Percentiles rank a stretch among this genome's conserved stretches.
These are phyloP conservation scores for Amanita fuliginea DNA, from an alignment of 768 basidiomycete species.

Conservation along the genomic window DNA sequence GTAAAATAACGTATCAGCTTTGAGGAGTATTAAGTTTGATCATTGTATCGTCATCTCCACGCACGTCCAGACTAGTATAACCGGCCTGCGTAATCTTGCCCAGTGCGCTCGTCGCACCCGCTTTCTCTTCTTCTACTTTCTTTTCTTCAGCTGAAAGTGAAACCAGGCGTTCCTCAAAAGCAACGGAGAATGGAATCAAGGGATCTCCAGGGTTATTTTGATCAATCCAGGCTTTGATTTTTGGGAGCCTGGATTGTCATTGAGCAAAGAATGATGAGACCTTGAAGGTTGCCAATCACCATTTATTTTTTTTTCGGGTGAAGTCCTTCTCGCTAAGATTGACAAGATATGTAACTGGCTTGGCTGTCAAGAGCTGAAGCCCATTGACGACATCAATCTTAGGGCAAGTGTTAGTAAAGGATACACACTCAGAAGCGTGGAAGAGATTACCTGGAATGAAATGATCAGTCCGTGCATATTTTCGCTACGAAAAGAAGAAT, in stretches of 20 bases:
- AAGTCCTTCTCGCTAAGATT: constrained; percentile 95
- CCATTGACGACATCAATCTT: constrained; percentile 88
- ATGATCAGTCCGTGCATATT: not conserved
- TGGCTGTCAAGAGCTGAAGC: constrained; percentile 87
- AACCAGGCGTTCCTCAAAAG: constrained; percentile 85
- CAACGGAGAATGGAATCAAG: constrained; percentile 94
- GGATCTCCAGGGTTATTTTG: constrained; percentile 91
- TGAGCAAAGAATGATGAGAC: not conserved
- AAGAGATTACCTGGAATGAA: constrained; percentile 2
- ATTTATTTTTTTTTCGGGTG: constrained; percentile 97
- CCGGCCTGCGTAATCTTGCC: constrained; percentile 95
- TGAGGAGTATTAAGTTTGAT: not conserved
- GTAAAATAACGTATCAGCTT: constrained; percentile 96
- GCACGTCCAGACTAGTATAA: constrained; percentile 74
- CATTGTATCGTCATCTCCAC: constrained; percentile 12
- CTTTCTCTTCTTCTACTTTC: constrained; percentile 65
- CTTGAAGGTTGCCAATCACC: constrained; percentile 29
- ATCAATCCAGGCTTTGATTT: constrained; percentile 99
- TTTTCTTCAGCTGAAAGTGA: constrained; percentile 54
- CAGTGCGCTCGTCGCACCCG: constrained; percentile 66
- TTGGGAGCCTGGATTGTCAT: constrained; percentile 54
- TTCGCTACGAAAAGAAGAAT: constrained; percentile 11
- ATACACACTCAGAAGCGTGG: not conserved
- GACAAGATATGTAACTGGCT: constrained; percentile 96
- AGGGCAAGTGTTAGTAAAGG: constrained; percentile 11